Percentiles rank a stretch among this genome's conserved stretches.
phyloP scores from a whole-genome alignment of 208 protist genomes.

The Crithidia acanthocephali region DNA sequence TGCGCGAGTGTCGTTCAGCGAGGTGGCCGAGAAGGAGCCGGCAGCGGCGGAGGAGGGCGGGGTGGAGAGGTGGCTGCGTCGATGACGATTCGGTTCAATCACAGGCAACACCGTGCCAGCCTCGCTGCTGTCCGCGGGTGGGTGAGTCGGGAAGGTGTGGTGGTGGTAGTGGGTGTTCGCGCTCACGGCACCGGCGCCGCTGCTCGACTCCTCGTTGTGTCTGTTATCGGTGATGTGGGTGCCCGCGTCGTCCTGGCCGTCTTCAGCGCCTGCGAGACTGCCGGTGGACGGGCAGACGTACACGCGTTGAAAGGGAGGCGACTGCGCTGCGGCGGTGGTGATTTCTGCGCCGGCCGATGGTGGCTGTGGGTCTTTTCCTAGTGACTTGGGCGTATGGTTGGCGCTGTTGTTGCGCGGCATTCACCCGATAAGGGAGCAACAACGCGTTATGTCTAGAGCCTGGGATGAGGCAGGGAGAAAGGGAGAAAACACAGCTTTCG shows the following conservation, averaged over 20 bases:
- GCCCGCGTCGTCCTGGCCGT: conserved; percentile 5
- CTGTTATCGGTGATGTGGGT: background rate
- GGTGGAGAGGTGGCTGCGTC: background rate
- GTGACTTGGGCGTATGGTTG: conserved; percentile 4
- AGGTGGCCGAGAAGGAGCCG: background rate
- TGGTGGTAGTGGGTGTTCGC: background rate
- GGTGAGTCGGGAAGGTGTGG: background rate
- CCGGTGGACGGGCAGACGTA: background rate
- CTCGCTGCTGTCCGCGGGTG: background rate
- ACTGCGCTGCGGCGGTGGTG: background rate
- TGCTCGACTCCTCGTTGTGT: background rate
- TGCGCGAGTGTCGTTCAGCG: background rate
- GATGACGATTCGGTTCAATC: background rate
- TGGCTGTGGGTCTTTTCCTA: background rate
- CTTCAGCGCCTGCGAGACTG: conserved; percentile 9
- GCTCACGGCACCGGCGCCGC: background rate
- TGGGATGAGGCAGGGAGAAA: background rate
- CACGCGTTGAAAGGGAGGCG: background rate
- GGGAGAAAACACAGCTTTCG: background rate
- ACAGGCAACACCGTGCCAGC: background rate
- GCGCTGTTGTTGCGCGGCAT: conserved; percentile 13
- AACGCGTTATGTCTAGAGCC: background rate
- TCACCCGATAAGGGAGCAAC: background rate
- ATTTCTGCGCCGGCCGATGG: background rate
- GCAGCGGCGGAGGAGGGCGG: background rate